phyloP scores from a whole-genome alignment of 192 early-diverging fungal species.

The Backusella macrospora region DNA sequence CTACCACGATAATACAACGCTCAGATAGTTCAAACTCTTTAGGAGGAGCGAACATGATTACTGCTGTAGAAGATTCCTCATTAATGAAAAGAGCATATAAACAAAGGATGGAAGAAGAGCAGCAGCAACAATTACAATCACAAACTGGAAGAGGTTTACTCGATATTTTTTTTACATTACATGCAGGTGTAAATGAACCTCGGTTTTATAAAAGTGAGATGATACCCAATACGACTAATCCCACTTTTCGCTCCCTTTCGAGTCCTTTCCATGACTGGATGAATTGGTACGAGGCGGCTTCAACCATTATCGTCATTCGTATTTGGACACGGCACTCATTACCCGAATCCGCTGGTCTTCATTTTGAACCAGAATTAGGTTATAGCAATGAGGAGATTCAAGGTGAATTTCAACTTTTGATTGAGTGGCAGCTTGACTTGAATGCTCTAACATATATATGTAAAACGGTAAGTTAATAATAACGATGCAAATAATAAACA shows the following conservation, averaged over 20 bases:
- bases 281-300: conserved; percentile 30
- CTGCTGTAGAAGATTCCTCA: conserved; percentile 30
- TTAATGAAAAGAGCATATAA: conserved; percentile 26
- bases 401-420: conserved; percentile 29
- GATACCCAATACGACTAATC: conserved; percentile 41
- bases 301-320: conserved; percentile 21
- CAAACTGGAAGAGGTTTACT: conserved; percentile 33
- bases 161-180: conserved; percentile 48
- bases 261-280: conserved; percentile 1
- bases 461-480: conserved; percentile 41
- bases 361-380: conserved; percentile 11
- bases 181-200: conserved; percentile 33
- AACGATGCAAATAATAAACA: too few species aligned
- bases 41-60: background rate
- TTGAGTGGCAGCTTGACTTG: conserved; percentile 56
- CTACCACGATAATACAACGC: conserved; percentile 6
- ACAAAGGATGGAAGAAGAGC: conserved; percentile 2
- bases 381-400: background rate
- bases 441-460: conserved; percentile 45
- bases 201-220: conserved; percentile 39
- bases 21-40: conserved; percentile 27
- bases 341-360: conserved; percentile 26
- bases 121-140: conserved; percentile 9
- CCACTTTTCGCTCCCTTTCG: conserved; percentile 34
- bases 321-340: conserved; percentile 36